Conservation (phyloP, 2,329 filamentous ascomycete genomes). For the Coniochaeta hoffmannii region DNA sequence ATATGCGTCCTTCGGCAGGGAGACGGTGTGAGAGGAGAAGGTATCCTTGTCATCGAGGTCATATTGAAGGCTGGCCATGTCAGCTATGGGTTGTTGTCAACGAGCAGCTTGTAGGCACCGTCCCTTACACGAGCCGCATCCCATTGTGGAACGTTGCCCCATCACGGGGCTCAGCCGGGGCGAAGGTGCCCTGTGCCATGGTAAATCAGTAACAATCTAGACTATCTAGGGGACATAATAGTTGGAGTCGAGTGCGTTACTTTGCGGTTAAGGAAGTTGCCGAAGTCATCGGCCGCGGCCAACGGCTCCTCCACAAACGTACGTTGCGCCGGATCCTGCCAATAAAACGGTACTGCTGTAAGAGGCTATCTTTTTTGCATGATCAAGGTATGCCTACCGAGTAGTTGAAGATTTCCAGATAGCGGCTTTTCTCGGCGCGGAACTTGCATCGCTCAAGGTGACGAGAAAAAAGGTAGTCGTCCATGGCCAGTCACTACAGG, state of each 20-base stretch:
- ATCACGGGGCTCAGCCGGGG: background rate
- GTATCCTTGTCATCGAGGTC: constrained; percentile 17
- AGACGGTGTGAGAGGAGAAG: constrained; percentile 19
- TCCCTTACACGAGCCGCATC: constrained; percentile 9
- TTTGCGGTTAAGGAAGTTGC: constrained; percentile 11
- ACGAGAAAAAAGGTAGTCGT: background rate
- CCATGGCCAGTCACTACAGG: too few species aligned
- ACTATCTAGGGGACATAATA: background rate
- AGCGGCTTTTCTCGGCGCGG: constrained; percentile 7
- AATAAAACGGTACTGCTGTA: constrained; percentile 1
- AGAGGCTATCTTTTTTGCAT: background rate
- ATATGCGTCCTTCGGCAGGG: constrained; percentile 15
- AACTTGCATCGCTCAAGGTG: background rate
- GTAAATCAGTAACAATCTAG: background rate
- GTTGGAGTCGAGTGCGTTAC: constrained; percentile 1
- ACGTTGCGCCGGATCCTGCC: background rate
- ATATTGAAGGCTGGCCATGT: constrained; percentile 12
- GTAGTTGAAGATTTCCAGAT: constrained; percentile 16
- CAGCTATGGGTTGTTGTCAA: background rate
- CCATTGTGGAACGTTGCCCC: constrained; percentile 4
- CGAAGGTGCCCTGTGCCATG: constrained; percentile 6
- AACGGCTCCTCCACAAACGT: background rate
- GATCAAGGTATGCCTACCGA: constrained; percentile 8
- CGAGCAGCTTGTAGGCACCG: background rate
- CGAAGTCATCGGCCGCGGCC: constrained; percentile 6